Conservation (phyloP, 1,284 basidiomycete species). For the Meira miltonrushii region DNA sequence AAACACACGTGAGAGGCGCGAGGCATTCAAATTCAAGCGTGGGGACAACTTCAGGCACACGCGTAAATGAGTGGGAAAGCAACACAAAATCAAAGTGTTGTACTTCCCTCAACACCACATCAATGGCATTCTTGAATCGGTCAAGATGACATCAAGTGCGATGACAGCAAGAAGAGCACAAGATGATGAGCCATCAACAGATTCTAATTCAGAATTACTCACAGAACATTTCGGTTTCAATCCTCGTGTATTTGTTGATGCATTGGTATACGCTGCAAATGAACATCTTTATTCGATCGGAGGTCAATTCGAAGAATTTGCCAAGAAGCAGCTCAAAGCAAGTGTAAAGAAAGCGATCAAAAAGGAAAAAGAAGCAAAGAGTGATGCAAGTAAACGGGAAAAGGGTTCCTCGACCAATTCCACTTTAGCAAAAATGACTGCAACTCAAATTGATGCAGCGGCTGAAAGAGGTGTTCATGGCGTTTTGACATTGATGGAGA, state of each 20-base stretch:
- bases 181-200: slow-evolving; percentile 21
- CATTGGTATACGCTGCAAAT: slow-evolving; percentile 44
- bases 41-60: no score
- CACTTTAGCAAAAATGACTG: slow-evolving; percentile 21
- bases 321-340: slow-evolving; percentile 21
- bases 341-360: slow-evolving; percentile 29
- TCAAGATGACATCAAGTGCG: no score
- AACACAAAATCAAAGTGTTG: no score
- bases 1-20: no score
- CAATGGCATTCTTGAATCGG: no score
- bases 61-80: no score
- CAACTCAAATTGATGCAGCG: neutral
- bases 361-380: slow-evolving; percentile 8
- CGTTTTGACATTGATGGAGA: slow-evolving; percentile 46
- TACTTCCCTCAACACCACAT: no score
- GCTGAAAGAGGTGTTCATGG: slow-evolving; percentile 32
- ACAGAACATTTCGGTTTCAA: slow-evolving; percentile 51
- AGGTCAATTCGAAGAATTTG: slow-evolving; percentile 34
- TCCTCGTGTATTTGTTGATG: slow-evolving; percentile 45
- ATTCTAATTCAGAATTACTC: slow-evolving; percentile 35
- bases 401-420: no score
- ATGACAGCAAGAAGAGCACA: no score
- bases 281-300: slow-evolving; percentile 45
- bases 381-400: no score
- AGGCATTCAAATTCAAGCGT: no score